These are phyloP conservation scores for Wickerhamomyces alni DNA, from an alignment of 805 yeast genomes.

Conservation along the genomic window DNA sequence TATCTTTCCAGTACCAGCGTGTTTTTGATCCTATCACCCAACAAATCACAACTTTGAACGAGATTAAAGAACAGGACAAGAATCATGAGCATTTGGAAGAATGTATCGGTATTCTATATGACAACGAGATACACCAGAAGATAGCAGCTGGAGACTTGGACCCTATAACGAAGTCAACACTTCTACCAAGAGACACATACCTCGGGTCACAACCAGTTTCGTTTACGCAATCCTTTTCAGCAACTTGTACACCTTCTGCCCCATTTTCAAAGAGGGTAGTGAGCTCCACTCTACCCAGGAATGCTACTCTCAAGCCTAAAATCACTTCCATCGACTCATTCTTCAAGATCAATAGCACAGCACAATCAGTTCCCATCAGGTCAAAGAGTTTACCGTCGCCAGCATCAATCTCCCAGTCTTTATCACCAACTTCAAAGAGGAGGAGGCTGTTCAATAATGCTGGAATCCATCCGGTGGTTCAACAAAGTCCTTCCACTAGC, in stretches of 20 bases:
- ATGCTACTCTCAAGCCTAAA: background rate
- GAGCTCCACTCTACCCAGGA: too few relatives aligned
- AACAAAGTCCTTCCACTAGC: constrained; percentile 6
- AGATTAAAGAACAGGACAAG: constrained; percentile 36
- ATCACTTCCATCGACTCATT: background rate
- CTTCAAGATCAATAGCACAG: background rate
- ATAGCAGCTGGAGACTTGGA: constrained; percentile 63
- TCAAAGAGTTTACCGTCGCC: background rate
- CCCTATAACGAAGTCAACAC: constrained; percentile 39
- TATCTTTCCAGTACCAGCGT: constrained; percentile 80
- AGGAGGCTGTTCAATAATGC: constrained; percentile 7
- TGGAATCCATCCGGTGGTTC: too few relatives aligned
- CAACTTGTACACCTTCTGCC: too few relatives aligned
- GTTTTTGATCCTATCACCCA: constrained; percentile 65
- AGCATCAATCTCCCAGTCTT: background rate
- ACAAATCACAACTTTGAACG: constrained; percentile 51
- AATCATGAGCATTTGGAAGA: constrained; percentile 24
- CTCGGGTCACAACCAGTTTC: background rate
- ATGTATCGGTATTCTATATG: constrained; percentile 32
- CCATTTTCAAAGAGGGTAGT: too few relatives aligned
- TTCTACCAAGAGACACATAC: constrained; percentile 15
- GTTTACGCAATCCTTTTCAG: too few relatives aligned
- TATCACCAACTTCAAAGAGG: constrained; percentile 21
- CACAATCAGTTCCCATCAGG: background rate
- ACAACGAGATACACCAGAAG: constrained; percentile 42